Conservation (phyloP, 2,329 filamentous ascomycete species). For the Helotiales sp. region DNA sequence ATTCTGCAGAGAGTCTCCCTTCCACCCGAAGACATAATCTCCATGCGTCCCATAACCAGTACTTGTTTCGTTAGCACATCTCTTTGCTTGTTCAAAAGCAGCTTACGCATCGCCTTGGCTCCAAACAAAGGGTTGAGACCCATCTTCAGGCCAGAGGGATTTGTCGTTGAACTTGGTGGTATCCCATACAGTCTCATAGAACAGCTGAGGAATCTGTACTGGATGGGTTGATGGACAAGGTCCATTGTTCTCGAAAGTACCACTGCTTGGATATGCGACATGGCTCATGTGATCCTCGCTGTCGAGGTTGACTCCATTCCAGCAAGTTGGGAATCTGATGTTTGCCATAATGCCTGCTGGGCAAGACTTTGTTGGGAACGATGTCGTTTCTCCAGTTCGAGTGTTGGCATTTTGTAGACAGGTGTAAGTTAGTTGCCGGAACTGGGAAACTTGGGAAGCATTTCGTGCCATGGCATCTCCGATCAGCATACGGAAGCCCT, state of each 20-base stretch:
- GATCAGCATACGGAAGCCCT: conserved; percentile 47
- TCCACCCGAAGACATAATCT: conserved; percentile 53
- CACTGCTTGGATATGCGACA: conserved; percentile 1
- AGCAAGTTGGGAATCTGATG: conserved; percentile 34
- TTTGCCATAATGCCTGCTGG: conserved; percentile 36
- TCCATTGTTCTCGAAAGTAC: conserved; percentile 8
- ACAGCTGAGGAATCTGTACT: conserved; percentile 8
- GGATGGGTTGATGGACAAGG: conserved; percentile 8
- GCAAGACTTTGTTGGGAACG: conserved; percentile 37
- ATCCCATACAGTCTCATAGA: conserved; percentile 9
- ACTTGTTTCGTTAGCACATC: background rate
- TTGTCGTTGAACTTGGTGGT: conserved; percentile 16
- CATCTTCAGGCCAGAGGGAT: conserved; percentile 43
- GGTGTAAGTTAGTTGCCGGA: conserved; percentile 45
- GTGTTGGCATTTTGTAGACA: conserved; percentile 41
- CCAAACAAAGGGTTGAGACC: conserved; percentile 45
- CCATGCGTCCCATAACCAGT: conserved; percentile 49
- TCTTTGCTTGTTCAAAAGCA: background rate
- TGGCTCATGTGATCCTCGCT: conserved; percentile 19
- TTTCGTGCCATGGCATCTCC: conserved; percentile 40
- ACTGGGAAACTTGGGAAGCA: conserved; percentile 38
- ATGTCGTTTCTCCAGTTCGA: conserved; percentile 39
- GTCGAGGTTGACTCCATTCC: conserved; percentile 28
- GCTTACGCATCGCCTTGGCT: conserved; percentile 40
- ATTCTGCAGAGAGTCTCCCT: conserved; percentile 48